Conservation (phyloP, 495 filamentous ascomycete species). For the Aspergillus conjunctus region DNA sequence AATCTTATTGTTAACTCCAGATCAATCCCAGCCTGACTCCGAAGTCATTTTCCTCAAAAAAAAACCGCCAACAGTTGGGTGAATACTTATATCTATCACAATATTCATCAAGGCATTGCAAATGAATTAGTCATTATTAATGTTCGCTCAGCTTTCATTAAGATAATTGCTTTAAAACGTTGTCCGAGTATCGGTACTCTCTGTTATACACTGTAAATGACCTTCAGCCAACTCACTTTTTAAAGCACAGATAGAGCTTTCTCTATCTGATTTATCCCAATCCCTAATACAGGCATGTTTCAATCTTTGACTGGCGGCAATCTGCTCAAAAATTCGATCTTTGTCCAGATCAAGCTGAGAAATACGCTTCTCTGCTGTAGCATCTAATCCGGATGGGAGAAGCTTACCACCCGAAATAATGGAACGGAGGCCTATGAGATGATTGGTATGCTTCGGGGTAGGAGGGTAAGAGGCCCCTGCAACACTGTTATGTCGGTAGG, state of each 20-base stretch:
- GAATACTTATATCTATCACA: too few relatives aligned
- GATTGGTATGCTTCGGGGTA: conserved; percentile 52
- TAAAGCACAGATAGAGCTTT: conserved; percentile 59
- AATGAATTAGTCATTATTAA: neutral
- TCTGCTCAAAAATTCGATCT: conserved; percentile 54
- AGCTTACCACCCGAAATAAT: conserved; percentile 55
- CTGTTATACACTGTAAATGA: conserved; percentile 58
- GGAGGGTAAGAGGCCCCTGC: conserved; percentile 52
- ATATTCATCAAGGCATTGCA: too few relatives aligned
- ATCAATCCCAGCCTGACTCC: neutral
- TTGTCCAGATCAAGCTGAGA: conserved; percentile 57
- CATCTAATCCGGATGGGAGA: conserved; percentile 42
- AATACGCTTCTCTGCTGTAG: conserved; percentile 48
- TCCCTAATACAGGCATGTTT: conserved; percentile 56
- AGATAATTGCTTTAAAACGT: conserved; percentile 37
- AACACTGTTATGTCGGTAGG: conserved; percentile 51
- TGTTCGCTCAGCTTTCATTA: neutral
- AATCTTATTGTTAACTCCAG: neutral
- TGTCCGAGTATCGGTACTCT: conserved; percentile 46
- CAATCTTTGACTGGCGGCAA: conserved; percentile 56
- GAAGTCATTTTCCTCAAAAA: neutral
- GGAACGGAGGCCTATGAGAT: conserved; percentile 53
- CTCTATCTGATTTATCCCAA: conserved; percentile 61
- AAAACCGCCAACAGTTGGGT: neutral
- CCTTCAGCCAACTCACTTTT: conserved; percentile 64